phyloP scores from a whole-genome alignment of 768 basidiomycete species.

The Butyriboletus loyo region DNA sequence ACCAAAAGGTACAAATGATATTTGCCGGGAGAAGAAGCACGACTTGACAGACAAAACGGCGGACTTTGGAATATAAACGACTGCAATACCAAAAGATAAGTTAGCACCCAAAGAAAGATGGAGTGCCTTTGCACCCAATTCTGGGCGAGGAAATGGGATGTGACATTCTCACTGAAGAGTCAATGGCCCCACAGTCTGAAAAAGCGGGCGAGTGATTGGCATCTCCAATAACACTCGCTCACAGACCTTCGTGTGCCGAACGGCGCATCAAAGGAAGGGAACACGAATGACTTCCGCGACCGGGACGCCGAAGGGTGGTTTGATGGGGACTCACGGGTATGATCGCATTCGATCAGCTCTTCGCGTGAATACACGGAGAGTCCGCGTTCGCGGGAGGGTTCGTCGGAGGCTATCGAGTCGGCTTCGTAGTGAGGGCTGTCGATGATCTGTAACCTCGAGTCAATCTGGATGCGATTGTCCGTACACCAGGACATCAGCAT shows the following conservation, averaged over 20 bases:
- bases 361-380: conserved; percentile 25
- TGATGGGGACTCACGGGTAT: conserved; percentile 28
- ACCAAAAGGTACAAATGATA: conserved; percentile 50
- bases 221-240: background rate
- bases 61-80: conserved; percentile 62
- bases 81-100: conserved; percentile 33
- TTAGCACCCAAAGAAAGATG: conserved; percentile 2
- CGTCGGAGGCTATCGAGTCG: background rate
- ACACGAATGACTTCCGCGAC: background rate
- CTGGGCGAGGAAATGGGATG: background rate
- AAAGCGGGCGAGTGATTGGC: background rate
- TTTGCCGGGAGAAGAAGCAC: conserved; percentile 44
- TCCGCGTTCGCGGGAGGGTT: conserved; percentile 12
- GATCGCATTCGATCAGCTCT: conserved; percentile 18
- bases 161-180: background rate
- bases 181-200: conserved; percentile 1
- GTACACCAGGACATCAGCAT: conserved; percentile 48
- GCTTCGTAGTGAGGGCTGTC: conserved; percentile 3
- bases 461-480: conserved; percentile 44
- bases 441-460: conserved; percentile 40
- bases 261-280: background rate
- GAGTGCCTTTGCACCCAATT: background rate
- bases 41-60: conserved; percentile 60
- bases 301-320: conserved; percentile 7
- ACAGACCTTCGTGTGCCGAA: background rate